A percentile compares a stretch with the other conserved stretches of the same genome.
Evolutionary conservation across 2,329 filamentous ascomycete genomes (phyloP).

Genomic region (Elsinoe australis): DNA sequence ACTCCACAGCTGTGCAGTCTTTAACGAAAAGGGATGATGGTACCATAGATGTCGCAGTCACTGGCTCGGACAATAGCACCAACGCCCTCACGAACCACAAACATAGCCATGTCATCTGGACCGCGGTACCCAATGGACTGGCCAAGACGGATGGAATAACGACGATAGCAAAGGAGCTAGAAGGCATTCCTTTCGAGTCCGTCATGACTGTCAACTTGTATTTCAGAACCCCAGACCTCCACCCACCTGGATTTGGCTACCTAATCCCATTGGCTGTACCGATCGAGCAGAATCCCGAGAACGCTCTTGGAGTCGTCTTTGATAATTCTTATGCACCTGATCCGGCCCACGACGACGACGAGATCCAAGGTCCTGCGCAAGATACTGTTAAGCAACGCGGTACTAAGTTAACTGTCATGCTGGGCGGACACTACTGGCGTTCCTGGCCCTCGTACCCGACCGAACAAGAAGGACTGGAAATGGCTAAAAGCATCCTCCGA

Average conservation of each 20-base stretch:
- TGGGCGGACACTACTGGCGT: slow-evolving; percentile 90
- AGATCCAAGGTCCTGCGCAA: slow-evolving; percentile 27
- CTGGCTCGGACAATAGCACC: slow-evolving; percentile 20
- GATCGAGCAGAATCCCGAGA: slow-evolving; percentile 67
- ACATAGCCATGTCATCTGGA: slow-evolving; percentile 51
- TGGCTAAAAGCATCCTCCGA: slow-evolving; percentile 62
- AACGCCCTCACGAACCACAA: slow-evolving; percentile 22
- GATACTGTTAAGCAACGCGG: slow-evolving; percentile 43
- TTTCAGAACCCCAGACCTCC: slow-evolving; percentile 58
- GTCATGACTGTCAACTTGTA: slow-evolving; percentile 92
- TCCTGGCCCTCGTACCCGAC: slow-evolving; percentile 54
- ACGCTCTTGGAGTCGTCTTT: slow-evolving; percentile 84
- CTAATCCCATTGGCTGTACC: slow-evolving; percentile 71
- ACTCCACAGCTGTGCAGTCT: slow-evolving; percentile 36
- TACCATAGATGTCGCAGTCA: slow-evolving; percentile 14
- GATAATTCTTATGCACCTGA: slow-evolving; percentile 55
- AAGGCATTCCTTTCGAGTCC: slow-evolving; percentile 49
- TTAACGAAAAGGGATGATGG: slow-evolving; percentile 32
- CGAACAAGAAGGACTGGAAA: slow-evolving; percentile 56
- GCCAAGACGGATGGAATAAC: slow-evolving; percentile 29
- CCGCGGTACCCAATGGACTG: slow-evolving; percentile 16
- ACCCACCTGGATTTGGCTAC: slow-evolving; percentile 78
- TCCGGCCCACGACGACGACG: slow-evolving; percentile 26
- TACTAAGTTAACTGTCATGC: slow-evolving; percentile 87
- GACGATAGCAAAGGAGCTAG: slow-evolving; percentile 47